Base-by-base conservation (phyloP, 129 eudicot genomes). In the Flaveria linearis region DNA sequence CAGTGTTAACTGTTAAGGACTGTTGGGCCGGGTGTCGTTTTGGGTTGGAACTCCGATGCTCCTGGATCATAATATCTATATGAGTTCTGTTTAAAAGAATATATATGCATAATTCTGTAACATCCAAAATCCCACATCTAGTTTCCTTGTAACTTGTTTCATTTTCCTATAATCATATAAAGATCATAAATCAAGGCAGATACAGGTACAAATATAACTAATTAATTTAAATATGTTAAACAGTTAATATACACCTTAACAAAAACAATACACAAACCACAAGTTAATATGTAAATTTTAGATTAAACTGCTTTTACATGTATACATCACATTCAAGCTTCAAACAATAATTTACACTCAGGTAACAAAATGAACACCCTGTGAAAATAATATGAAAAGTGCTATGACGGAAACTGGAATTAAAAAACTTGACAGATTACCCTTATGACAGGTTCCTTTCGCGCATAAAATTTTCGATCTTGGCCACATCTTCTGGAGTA, bases 401-500 rank as follows among this genome's bases (percentile, higher is more conserved):
- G 28, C 5, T 56, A 56, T 9, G 28, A 56, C 3, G 62, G 7
- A 7, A 56, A 17, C 28, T 56, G 13, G 25, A 56, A 17, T 20
- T 56, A 0, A 18, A 17, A n/a, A 56, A 56, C 5, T 17, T 49
- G n/a, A 49, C 2, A 56, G 26, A 56, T 56, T 20, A 14, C 28
- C 10, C 62, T 56, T 56, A 56, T 9, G 68, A 67, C 73, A 78
- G 50, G 73, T 78, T 78, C 70, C 83, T 83, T 78, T 74, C 72
- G 0, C 74, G 81, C 69, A 83, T 83, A 61, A 61, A 74, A 52
- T 55, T 60, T 75, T 83, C 78, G 2, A 83, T 78, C 55, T 83
- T 83, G 53, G 46, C 75, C 47, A 83, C 78, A 53, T 83, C 86
- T 78, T 83, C 81, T 8, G 84, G 83, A 53, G 86, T 79, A 70